Base-by-base conservation (phyloP, 495 filamentous ascomycete genomes). In the Neurospora sp. region DNA sequence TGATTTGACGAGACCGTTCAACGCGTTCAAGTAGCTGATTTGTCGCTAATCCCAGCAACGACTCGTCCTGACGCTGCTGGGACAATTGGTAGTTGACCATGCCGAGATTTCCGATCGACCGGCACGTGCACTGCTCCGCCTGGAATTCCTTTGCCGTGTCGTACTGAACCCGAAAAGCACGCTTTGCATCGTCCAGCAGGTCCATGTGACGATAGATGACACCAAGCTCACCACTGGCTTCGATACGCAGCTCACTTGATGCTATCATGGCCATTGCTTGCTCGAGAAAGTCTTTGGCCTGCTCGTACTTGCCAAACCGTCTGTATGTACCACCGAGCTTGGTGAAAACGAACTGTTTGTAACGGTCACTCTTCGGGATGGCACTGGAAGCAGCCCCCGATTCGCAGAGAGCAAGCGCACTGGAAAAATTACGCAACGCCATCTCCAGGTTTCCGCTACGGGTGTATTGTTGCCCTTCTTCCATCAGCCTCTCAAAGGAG, bases 81-180 rank as follows among this genome's bases (percentile, higher is more conserved):
- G 61, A 75, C 22, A 77, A 69, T 41, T 81, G 76, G 39, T 82
- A 83, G 53, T 80, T 81, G 17, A 75, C 70, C 74, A 79, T 79
- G 3, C 81, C 81, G 5, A 79, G 68, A 31, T 81, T 81, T 12
- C 81, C 81, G 38, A 81, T 75, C 1, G 81, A 74, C 37, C 81
- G 81, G 39, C 80, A 82, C 9, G 73, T 72, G 37, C 71, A 70
- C 4, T 41, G 38, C 6, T 77, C 73, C 4, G 69, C 14, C 14
- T 72, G 70, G 14, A 78, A 69, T 17, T 75, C 17, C 48, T 73
- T 76, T 3, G 80, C 80, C 6, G 70, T 73, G 1, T 65, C 20
- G 70, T 78, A 78, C 40, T 82, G 79, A 17, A 72, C 70, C 65
- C 70, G 40, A 38, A 79, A 75, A 20, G 70, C 75, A 14, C 39